phyloP scores from a whole-genome alignment of 73 alveolate genomes.

The Diophrys sp. region DNA sequence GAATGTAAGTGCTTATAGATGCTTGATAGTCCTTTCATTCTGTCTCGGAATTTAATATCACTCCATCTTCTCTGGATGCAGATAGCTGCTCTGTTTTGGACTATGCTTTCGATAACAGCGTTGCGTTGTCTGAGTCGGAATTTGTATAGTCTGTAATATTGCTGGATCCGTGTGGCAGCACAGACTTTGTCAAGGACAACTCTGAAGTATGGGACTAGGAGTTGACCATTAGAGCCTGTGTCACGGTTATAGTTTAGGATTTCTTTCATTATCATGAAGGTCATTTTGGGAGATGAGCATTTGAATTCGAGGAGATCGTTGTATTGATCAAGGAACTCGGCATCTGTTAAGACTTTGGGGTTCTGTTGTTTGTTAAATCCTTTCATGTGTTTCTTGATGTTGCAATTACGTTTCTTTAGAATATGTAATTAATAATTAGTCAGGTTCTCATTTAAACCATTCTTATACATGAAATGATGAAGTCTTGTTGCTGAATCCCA shows the following conservation, averaged over 20 bases:
- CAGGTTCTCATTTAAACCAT: background rate
- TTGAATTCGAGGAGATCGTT: conserved; percentile 37
- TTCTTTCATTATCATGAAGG: conserved; percentile 13
- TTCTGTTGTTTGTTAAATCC: background rate
- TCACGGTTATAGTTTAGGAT: conserved; percentile 27
- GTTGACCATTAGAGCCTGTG: conserved; percentile 7
- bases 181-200: background rate
- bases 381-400: background rate
- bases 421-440: background rate
- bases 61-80: conserved; percentile 59
- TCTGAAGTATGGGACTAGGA: conserved; percentile 8
- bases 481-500: background rate
- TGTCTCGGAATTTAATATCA: conserved; percentile 15
- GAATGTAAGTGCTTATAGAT: conserved; percentile 2
- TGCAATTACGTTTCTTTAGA: conserved; percentile 21
- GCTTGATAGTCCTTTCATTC: conserved; percentile 21
- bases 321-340: conserved; percentile 27
- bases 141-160: background rate
- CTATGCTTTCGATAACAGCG: background rate
- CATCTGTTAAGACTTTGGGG: background rate
- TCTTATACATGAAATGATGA: conserved; percentile 11
- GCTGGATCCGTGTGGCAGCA: conserved; percentile 23
- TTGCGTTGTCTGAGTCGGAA: background rate
- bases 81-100: conserved; percentile 50
- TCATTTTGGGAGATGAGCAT: conserved; percentile 13